phyloP scores from a whole-genome alignment of 2,329 filamentous ascomycete genomes.

The Ustulina deusta region DNA sequence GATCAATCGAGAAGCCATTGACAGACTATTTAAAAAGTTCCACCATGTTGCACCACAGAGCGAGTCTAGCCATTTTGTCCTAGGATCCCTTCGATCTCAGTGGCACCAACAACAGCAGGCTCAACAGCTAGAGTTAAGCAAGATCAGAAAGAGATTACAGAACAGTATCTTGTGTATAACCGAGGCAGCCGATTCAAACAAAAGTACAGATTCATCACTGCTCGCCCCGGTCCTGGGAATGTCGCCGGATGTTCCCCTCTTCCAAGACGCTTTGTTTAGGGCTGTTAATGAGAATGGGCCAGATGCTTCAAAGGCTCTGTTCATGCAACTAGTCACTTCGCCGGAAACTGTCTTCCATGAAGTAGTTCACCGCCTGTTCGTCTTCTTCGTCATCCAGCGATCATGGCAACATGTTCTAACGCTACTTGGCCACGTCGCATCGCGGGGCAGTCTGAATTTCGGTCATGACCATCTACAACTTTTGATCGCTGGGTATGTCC shows the following conservation, averaged over 20 bases:
- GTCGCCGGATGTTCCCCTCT: not conserved
- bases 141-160: not conserved
- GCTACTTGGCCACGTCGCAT: not conserved
- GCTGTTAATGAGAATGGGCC: not conserved
- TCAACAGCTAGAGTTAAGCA: slow-evolving; percentile 1
- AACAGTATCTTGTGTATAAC: not conserved
- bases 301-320: not conserved
- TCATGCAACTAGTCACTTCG: not conserved
- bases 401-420: slow-evolving; percentile 3
- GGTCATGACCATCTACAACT: not conserved
- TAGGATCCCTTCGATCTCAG: not conserved
- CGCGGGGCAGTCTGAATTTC: not conserved
- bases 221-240: not conserved
- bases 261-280: not conserved
- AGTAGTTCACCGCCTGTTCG: not conserved
- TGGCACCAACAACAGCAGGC: not conserved
- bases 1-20: slow-evolving; percentile 5
- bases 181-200: not conserved
- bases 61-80: not conserved
- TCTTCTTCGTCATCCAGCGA: slow-evolving; percentile 2
- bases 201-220: not conserved
- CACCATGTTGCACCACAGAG: not conserved
- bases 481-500: not conserved
- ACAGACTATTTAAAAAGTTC: not conserved
- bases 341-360: not conserved